These are phyloP conservation scores for Chlorociboria aeruginascens DNA, from an alignment of 495 filamentous ascomycete genomes.

Conservation along the genomic window DNA sequence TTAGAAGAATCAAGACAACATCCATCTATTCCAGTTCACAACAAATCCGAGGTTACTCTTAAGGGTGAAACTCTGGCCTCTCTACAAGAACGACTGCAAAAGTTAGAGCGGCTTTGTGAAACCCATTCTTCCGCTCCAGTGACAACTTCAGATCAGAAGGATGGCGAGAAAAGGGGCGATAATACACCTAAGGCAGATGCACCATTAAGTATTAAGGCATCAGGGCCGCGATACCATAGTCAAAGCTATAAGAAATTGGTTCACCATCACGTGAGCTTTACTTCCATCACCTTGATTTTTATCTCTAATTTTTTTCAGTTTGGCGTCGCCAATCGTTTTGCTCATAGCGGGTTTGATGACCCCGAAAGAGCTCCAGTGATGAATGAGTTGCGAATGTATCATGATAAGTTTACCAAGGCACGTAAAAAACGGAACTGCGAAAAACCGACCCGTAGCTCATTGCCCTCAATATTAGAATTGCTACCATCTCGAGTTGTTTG, in stretches of 20 bases:
- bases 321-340: neutral
- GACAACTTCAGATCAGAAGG: neutral
- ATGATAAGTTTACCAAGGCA: neutral
- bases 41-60: neutral
- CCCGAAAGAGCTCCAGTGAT: neutral
- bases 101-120: conserved; percentile 1
- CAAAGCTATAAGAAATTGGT: conserved; percentile 2
- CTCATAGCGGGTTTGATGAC: neutral
- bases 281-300: neutral
- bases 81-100: neutral
- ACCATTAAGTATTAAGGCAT: neutral
- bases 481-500: neutral
- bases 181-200: neutral
- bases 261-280: neutral
- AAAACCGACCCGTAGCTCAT: neutral
- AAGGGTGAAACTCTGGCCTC: neutral
- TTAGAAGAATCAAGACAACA: neutral
- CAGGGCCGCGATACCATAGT: conserved; percentile 2
- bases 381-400: conserved; percentile 1
- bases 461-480: neutral
- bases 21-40: neutral
- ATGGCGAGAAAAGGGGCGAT: neutral
- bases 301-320: neutral
- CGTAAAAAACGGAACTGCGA: neutral
- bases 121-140: neutral